Conservation (phyloP, 164 flowering plant species). For the Kingdonia uniflora region DNA sequence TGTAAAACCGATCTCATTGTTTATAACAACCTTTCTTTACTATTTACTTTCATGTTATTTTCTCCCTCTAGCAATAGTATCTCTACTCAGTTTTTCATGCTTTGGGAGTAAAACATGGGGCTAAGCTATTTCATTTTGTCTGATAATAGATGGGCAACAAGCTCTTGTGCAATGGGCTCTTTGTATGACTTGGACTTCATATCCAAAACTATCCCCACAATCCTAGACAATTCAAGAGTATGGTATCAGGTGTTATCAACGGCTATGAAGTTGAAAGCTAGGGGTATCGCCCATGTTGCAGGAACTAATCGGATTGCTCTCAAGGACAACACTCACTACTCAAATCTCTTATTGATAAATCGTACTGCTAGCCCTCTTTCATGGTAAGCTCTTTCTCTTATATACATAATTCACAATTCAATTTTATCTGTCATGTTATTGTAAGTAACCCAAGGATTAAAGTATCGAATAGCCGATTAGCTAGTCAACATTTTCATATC, state of each 20-base stretch:
- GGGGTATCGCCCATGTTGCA: conserved; percentile 74
- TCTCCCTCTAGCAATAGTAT: no score
- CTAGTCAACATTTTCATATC: no score
- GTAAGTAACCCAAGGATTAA: no score
- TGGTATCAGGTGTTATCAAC: conserved; percentile 70
- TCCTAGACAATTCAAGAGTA: conserved; percentile 72
- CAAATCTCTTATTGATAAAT: conserved; percentile 70
- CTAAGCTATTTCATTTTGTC: conserved; percentile 7
- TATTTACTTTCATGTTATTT: no score
- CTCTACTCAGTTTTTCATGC: no score
- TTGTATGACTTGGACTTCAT: conserved; percentile 83
- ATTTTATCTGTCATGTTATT: no score
- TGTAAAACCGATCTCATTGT: no score
- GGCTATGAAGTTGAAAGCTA: conserved; percentile 75
- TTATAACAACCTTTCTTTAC: no score
- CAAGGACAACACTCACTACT: conserved; percentile 39
- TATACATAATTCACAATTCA: no score
- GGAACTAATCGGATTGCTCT: conserved; percentile 55
- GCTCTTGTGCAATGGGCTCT: conserved; percentile 79
- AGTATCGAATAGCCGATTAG: no score
- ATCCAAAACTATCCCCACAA: conserved; percentile 74
- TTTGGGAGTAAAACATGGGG: no score
- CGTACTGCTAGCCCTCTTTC: conserved; percentile 95
- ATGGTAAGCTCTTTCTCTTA: conserved; percentile 37
- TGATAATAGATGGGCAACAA: conserved; percentile 67